These are phyloP conservation scores for Neurospora sp. DNA, from an alignment of 495 filamentous ascomycete species.

Conservation along the genomic window DNA sequence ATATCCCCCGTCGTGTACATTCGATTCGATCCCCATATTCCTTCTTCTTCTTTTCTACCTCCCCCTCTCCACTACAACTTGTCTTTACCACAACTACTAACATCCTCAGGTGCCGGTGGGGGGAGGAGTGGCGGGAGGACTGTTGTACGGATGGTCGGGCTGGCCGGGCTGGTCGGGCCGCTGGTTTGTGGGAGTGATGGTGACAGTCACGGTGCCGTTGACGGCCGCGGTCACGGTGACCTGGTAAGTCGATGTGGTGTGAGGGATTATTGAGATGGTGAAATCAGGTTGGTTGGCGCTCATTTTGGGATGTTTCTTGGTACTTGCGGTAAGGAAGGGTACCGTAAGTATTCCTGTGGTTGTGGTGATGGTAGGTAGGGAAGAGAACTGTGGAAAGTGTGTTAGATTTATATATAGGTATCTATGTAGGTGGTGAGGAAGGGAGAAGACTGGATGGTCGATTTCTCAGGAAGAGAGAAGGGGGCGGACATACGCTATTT, in stretches of 20 bases:
- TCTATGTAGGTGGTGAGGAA: background rate
- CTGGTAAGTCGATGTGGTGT: background rate
- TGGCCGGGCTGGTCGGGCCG: too few relatives aligned
- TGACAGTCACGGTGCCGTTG: background rate
- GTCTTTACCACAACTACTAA: too few relatives aligned
- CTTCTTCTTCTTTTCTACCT: background rate
- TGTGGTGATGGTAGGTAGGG: background rate
- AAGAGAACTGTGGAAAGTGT: background rate
- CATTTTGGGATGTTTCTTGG: background rate
- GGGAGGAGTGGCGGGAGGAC: too few relatives aligned
- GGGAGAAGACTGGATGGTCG: background rate
- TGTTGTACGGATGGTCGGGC: too few relatives aligned
- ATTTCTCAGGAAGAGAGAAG: background rate
- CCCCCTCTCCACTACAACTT: background rate
- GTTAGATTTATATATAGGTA: background rate
- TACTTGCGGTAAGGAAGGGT: background rate
- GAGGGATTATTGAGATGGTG: background rate
- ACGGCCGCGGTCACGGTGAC: background rate
- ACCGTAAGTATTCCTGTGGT: background rate
- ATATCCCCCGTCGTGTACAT: background rate
- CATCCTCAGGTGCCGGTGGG: too few relatives aligned
- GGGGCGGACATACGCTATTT: background rate
- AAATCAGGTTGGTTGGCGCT: background rate
- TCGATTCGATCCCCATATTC: background rate
- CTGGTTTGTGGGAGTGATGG: too few relatives aligned